These are phyloP conservation scores for Leccinum broughii DNA, from an alignment of 768 basidiomycete species.

Conservation along the genomic window DNA sequence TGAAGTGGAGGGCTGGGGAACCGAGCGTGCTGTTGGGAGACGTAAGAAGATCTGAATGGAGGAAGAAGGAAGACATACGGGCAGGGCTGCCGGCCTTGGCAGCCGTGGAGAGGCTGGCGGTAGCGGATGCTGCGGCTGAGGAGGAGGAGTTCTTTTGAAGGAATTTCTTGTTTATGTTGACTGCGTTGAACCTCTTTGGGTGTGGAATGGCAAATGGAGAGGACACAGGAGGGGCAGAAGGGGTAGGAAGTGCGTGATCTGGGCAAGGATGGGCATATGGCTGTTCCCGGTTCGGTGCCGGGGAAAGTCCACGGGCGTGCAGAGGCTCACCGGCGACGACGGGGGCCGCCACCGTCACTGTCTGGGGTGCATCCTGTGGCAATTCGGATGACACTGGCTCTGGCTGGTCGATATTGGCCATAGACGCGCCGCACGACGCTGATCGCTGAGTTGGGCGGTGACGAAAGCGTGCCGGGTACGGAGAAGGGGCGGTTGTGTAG, in stretches of 20 bases:
- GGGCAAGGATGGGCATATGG: slow-evolving; percentile 14
- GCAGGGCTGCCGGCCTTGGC: slow-evolving; percentile 52
- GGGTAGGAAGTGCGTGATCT: slow-evolving; percentile 18
- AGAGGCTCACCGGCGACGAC: slow-evolving; percentile 7
- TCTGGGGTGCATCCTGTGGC: slow-evolving; percentile 27
- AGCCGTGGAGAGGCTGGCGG: slow-evolving; percentile 40
- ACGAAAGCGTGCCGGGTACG: slow-evolving; percentile 12
- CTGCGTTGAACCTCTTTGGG: slow-evolving; percentile 83
- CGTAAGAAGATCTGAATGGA: slow-evolving; percentile 8
- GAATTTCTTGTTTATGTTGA: slow-evolving; percentile 97
- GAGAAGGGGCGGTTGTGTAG: not conserved
- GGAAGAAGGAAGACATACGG: slow-evolving; percentile 43
- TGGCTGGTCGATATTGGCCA: slow-evolving; percentile 65
- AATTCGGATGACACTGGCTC: slow-evolving; percentile 46
- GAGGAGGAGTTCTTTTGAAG: slow-evolving; percentile 81
- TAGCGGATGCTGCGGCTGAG: slow-evolving; percentile 46
- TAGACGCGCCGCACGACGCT: slow-evolving; percentile 78
- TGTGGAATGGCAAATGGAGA: slow-evolving; percentile 43
- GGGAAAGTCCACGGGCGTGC: slow-evolving; percentile 20
- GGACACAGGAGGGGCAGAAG: slow-evolving; percentile 4
- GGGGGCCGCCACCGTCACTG: slow-evolving; percentile 5
- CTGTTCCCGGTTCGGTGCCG: slow-evolving; percentile 14
- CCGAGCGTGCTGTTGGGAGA: slow-evolving; percentile 52
- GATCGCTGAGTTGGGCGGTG: slow-evolving; percentile 18
- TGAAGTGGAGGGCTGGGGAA: slow-evolving; percentile 50